Evolutionary conservation across 2,329 filamentous ascomycete genomes (phyloP).

Genomic region (Xylaria sp.): DNA sequence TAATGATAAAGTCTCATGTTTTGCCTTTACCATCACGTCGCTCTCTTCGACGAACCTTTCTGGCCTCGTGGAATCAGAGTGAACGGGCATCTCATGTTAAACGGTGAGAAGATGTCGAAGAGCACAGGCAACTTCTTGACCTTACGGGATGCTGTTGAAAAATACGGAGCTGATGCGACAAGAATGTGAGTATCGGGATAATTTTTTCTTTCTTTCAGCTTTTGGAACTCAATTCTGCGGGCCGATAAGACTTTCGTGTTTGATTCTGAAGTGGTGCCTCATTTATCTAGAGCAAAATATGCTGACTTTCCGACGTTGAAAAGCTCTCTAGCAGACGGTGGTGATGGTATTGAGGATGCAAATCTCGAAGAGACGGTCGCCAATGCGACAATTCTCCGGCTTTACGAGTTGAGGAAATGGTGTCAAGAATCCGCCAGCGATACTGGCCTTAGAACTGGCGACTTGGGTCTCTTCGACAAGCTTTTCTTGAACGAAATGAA

Average conservation of each 20-base stretch:
- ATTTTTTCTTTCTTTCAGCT: not conserved
- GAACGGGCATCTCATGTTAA: constrained; percentile 92
- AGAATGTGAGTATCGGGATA: constrained; percentile 60
- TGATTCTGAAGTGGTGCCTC: not conserved
- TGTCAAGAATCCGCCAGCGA: constrained; percentile 78
- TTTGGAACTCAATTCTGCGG: not conserved
- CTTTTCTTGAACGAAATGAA: constrained; percentile 96
- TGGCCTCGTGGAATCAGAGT: constrained; percentile 87
- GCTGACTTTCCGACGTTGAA: constrained; percentile 2
- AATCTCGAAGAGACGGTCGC: constrained; percentile 97
- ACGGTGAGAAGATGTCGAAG: constrained; percentile 99
- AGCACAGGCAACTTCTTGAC: constrained; percentile 98
- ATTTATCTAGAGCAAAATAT: not conserved
- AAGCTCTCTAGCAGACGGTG: constrained; percentile 83
- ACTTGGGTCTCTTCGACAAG: constrained; percentile 86
- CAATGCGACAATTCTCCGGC: constrained; percentile 80
- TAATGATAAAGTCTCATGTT: constrained; percentile 69
- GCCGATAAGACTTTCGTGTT: not conserved
- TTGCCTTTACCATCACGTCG: constrained; percentile 91
- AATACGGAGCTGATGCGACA: constrained; percentile 93
- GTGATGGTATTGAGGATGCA: constrained; percentile 91
- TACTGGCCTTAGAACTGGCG: constrained; percentile 70
- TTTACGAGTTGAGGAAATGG: constrained; percentile 86
- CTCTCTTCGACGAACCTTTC: constrained; percentile 84
- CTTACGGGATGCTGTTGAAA: constrained; percentile 78